Evolutionary conservation across 352 stramenopile genomes (phyloP), one percentile per base, ranked within the genome.

Genomic region (Pythium vanterpoolii): DNA sequence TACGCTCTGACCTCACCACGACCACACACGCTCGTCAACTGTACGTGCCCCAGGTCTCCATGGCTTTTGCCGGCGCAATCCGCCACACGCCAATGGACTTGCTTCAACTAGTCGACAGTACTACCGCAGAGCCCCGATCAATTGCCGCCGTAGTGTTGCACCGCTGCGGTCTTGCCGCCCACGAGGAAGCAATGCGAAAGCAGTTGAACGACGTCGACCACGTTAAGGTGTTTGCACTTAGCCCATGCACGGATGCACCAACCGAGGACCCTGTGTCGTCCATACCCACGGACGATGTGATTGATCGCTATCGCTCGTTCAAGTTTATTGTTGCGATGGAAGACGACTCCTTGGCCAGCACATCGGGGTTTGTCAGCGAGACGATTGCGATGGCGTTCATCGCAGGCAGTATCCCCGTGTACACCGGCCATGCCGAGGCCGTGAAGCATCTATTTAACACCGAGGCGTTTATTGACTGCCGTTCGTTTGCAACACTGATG

Each of bases 251-350:
- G 34, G 69, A 73, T 1, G 53, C 34, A 13, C 18, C 47, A 11
- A 24, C 26, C 4, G 7, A 18, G 3, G 7, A 5, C 23, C 30
- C 34, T 9, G 14, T 44, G n/a, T 56, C 49, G 4, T 34, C n/a
- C 16, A 56, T 34, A 36, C 24, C n/a, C 3, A 56, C 27, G 6
- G 51, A 66, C 27, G 51, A 56, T 19, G 33, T 24, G 10, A 42
- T 61, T 21, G 44, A 48, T 2, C 2, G 27, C n/a, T 48, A 51
- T 59, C 5, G 54, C 3, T 2, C 38, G 7, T 87, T 81, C 65
- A 81, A 78, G 31, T 89, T 91, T 23, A 74, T 79, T 5, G 70
- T 92, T 53, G 71, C 76, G 8, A 87, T 89, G 24, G 74, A 89
- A n/a, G 30, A 55, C 8, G 38, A 34, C 36, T 80, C 86, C 55